Evolutionary conservation across 2,329 filamentous ascomycete genomes (phyloP).

Genomic region (Pseudogymnoascus sp.): DNA sequence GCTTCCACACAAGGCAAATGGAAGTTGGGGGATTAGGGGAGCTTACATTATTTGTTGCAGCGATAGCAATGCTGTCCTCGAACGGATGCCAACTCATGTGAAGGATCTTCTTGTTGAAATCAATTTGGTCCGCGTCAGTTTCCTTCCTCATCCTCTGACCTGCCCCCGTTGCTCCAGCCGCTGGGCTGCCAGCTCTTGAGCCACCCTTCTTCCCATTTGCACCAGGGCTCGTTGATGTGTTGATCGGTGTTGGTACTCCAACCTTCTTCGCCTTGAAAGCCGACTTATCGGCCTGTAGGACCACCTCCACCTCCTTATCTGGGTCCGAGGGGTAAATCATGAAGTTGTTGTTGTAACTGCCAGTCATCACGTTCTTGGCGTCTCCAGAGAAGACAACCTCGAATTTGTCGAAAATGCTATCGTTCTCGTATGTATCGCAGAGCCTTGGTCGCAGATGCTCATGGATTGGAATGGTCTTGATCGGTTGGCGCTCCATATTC

Average conservation of each 20-base stretch:
- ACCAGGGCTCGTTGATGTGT: slow-evolving; percentile 66
- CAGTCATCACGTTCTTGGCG: slow-evolving; percentile 98
- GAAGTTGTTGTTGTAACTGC: slow-evolving; percentile 99
- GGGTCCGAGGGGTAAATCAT: slow-evolving; percentile 99
- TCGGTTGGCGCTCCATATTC: slow-evolving; percentile 94
- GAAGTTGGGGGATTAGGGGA: neutral
- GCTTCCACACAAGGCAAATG: neutral
- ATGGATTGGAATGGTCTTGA: slow-evolving; percentile 98
- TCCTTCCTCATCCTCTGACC: slow-evolving; percentile 97
- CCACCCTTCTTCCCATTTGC: slow-evolving; percentile 73
- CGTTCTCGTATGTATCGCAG: slow-evolving; percentile 98
- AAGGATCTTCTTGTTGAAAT: slow-evolving; percentile 99
- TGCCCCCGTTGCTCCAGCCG: slow-evolving; percentile 62
- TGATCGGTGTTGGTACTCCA: slow-evolving; percentile 94
- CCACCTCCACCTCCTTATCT: slow-evolving; percentile 93
- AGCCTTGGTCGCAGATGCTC: slow-evolving; percentile 89
- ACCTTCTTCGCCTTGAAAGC: slow-evolving; percentile 99
- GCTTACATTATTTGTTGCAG: slow-evolving; percentile 97
- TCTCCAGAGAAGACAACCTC: slow-evolving; percentile 98
- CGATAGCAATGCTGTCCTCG: slow-evolving; percentile 98
- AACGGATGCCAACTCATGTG: slow-evolving; percentile 99
- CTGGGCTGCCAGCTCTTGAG: slow-evolving; percentile 82
- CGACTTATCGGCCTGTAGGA: slow-evolving; percentile 95
- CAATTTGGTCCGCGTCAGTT: slow-evolving; percentile 97
- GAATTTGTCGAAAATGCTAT: slow-evolving; percentile 99